Conservation (phyloP, 2,329 filamentous ascomycete genomes). For the Alternaria angustiovoidea region DNA sequence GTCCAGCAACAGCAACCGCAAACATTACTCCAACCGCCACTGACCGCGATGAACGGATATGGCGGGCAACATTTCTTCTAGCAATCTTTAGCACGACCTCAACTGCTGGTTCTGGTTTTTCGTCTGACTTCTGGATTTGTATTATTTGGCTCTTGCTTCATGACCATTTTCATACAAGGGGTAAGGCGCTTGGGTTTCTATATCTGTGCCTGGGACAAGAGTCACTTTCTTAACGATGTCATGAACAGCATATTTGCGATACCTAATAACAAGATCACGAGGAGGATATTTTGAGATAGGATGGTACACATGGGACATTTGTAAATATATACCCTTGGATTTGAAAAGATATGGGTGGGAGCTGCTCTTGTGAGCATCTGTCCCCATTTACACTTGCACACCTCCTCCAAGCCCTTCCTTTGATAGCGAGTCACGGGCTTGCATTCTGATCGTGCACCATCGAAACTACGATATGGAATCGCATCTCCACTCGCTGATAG, state of each 20-base stretch:
- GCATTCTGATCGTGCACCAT: background rate
- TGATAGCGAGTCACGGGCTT: background rate
- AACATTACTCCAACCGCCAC: constrained; percentile 30
- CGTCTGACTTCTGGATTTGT: background rate
- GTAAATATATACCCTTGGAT: constrained; percentile 15
- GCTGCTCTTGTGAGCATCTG: background rate
- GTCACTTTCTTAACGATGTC: constrained; percentile 13
- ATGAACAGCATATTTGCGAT: constrained; percentile 13
- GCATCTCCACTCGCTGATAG: background rate
- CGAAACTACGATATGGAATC: background rate
- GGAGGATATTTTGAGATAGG: background rate
- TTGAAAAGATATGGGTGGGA: background rate
- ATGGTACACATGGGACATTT: background rate
- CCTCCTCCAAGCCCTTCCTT: background rate
- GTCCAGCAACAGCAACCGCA: constrained; percentile 38
- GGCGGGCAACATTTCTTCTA: constrained; percentile 32
- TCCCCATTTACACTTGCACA: background rate
- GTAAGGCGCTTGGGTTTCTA: background rate
- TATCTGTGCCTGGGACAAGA: background rate
- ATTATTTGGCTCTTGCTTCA: constrained; percentile 3
- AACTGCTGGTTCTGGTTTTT: background rate
- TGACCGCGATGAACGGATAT: constrained; percentile 31
- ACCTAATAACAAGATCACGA: constrained; percentile 2
- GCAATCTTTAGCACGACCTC: background rate
- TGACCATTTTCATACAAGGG: constrained; percentile 2